phyloP scores from a whole-genome alignment of 495 filamentous ascomycete genomes.

The Tuber indicum region DNA sequence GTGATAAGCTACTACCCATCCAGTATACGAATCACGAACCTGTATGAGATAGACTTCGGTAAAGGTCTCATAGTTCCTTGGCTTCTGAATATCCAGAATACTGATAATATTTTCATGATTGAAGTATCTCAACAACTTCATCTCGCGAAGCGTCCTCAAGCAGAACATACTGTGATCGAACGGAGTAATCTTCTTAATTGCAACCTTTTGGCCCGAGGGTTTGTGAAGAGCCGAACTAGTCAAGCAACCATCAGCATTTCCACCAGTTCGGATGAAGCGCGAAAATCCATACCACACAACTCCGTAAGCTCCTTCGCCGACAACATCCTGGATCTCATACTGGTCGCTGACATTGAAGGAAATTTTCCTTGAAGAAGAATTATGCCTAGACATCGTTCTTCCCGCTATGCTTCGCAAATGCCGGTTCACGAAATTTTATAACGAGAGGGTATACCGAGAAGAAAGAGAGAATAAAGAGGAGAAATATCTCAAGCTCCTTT shows the following conservation, averaged over 20 bases:
- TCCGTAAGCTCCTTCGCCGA: constrained; percentile 97
- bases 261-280: not conserved
- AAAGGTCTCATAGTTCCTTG: constrained; percentile 89
- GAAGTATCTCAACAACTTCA: constrained; percentile 99
- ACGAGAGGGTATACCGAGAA: not conserved
- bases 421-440: constrained; percentile 10
- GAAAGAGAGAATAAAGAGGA: not conserved
- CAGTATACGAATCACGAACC: constrained; percentile 48
- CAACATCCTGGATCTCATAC: constrained; percentile 99
- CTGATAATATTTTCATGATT: constrained; percentile 99
- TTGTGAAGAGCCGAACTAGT: constrained; percentile 93
- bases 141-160: constrained; percentile 90
- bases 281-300: constrained; percentile 82
- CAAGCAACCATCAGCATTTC: constrained; percentile 17
- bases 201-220: constrained; percentile 96
- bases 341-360: constrained; percentile 99
- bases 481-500: not conserved
- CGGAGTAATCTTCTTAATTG: constrained; percentile 99
- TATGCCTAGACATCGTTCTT: constrained; percentile 32
- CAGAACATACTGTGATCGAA: constrained; percentile 99
- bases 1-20: not conserved
- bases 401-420: constrained; percentile 12
- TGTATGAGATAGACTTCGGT: constrained; percentile 99
- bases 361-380: constrained; percentile 74
- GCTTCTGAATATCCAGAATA: constrained; percentile 98